Conservation (phyloP, 2,329 filamentous ascomycete species). For the Macrophomina phaseolina region DNA sequence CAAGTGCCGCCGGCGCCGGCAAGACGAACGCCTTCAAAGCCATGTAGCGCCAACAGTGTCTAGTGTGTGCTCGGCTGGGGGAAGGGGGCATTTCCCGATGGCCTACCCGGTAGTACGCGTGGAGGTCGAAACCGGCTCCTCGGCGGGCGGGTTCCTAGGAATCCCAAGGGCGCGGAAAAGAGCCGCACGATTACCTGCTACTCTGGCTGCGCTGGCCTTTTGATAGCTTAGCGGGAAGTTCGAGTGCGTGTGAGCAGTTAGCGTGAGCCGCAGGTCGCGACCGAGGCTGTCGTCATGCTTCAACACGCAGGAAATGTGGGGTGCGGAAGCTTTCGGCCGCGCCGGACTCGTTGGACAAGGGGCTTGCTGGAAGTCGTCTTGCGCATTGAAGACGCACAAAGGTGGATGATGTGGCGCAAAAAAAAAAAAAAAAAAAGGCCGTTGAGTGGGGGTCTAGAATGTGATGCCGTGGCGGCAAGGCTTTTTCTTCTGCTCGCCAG, state of each 20-base stretch:
- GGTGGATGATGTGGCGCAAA: not conserved
- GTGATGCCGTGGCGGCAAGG: not conserved
- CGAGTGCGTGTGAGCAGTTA: not conserved
- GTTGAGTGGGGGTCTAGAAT: not conserved
- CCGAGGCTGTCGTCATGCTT: not conserved
- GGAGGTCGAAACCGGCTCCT: too few relatives aligned
- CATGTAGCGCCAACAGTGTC: too few relatives aligned
- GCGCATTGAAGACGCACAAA: not conserved
- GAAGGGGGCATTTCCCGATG: too few relatives aligned
- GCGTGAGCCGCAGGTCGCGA: not conserved
- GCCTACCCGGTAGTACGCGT: too few relatives aligned
- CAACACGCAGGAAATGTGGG: not conserved
- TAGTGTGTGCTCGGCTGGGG: too few relatives aligned
- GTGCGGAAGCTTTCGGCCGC: constrained; percentile 7
- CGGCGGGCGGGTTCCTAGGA: too few relatives aligned
- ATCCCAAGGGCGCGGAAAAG: too few relatives aligned
- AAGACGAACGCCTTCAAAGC: too few relatives aligned
- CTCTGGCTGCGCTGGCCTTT: not conserved
- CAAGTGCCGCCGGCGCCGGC: too few relatives aligned
- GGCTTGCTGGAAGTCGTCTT: not conserved
- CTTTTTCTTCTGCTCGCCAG: not conserved
- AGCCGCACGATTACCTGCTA: too few relatives aligned
- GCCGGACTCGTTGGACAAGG: constrained; percentile 3
- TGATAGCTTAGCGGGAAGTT: not conserved
- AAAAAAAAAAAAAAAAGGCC: not conserved